Percentiles rank a stretch among this genome's conserved stretches.
These are phyloP conservation scores for Naematelia aurantialba DNA, from an alignment of 768 basidiomycete species.

Conservation along the genomic window DNA sequence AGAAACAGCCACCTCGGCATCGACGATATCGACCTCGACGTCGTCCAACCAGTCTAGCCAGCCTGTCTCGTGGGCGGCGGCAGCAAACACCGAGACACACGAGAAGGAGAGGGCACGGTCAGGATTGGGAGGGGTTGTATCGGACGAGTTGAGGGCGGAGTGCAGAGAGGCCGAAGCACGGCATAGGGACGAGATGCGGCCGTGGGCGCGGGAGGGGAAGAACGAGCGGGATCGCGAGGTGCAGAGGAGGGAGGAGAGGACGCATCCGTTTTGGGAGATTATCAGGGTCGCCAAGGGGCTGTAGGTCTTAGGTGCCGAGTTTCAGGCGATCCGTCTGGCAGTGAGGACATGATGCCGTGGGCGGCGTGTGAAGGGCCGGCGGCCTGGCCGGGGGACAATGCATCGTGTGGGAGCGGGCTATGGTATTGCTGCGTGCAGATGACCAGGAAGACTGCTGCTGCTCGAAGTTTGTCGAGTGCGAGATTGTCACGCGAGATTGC, in stretches of 20 bases:
- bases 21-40: conserved; percentile 1
- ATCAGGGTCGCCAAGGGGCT: conserved; percentile 41
- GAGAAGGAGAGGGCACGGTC: too few relatives aligned
- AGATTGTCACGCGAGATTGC: too few relatives aligned
- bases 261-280: conserved; percentile 48
- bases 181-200: conserved; percentile 77
- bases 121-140: conserved; percentile 48
- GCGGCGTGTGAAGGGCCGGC: too few relatives aligned
- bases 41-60: background rate
- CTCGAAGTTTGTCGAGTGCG: too few relatives aligned
- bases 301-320: too few relatives aligned
- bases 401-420: too few relatives aligned
- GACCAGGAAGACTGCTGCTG: too few relatives aligned
- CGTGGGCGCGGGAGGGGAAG: conserved; percentile 56
- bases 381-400: too few relatives aligned
- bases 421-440: too few relatives aligned
- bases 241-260: conserved; percentile 28
- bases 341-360: too few relatives aligned
- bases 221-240: background rate
- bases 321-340: too few relatives aligned
- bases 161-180: conserved; percentile 76
- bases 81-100: background rate
- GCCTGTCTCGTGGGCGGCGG: background rate
- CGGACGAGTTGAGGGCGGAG: conserved; percentile 66
- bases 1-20: conserved; percentile 38